phyloP scores from a whole-genome alignment of 176 grass and related monocot species.

The Urochloa ruziziensis region DNA sequence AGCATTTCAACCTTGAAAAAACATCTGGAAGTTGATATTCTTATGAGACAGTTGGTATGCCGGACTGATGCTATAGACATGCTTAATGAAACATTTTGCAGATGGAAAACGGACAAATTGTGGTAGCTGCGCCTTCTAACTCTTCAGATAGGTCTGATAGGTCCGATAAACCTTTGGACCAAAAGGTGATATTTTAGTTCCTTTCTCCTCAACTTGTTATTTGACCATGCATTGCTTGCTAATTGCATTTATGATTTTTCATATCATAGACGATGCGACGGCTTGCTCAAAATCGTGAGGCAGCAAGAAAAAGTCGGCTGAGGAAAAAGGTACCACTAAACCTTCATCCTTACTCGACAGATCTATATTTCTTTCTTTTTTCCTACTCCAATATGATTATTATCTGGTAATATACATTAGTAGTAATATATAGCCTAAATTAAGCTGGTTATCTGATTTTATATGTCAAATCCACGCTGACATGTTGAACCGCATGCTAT shows the following conservation, averaged over 20 bases:
- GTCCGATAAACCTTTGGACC: slow-evolving; percentile 64
- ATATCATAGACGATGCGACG: slow-evolving; percentile 46
- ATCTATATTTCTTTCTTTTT: neutral
- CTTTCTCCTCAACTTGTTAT: neutral
- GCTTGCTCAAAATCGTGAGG: slow-evolving; percentile 78
- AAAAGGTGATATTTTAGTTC: slow-evolving; percentile 46
- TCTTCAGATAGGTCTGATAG: slow-evolving; percentile 68
- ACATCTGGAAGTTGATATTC: neutral
- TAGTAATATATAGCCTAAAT: neutral
- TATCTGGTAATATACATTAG: neutral
- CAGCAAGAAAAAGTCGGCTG: slow-evolving; percentile 69
- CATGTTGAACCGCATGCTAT: neutral
- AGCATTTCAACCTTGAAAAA: neutral
- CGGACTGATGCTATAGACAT: neutral
- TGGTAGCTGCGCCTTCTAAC: slow-evolving; percentile 46
- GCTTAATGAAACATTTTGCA: slow-evolving; percentile 9
- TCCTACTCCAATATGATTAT: neutral
- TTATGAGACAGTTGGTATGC: neutral
- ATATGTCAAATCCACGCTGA: neutral
- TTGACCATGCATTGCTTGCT: neutral
- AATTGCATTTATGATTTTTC: neutral
- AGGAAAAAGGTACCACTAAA: slow-evolving; percentile 60
- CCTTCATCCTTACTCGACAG: neutral
- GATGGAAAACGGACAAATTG: slow-evolving; percentile 46
- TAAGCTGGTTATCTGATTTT: neutral